Conservation (phyloP, 2,329 filamentous ascomycete genomes). For the Zasmidium citrigriseum region DNA sequence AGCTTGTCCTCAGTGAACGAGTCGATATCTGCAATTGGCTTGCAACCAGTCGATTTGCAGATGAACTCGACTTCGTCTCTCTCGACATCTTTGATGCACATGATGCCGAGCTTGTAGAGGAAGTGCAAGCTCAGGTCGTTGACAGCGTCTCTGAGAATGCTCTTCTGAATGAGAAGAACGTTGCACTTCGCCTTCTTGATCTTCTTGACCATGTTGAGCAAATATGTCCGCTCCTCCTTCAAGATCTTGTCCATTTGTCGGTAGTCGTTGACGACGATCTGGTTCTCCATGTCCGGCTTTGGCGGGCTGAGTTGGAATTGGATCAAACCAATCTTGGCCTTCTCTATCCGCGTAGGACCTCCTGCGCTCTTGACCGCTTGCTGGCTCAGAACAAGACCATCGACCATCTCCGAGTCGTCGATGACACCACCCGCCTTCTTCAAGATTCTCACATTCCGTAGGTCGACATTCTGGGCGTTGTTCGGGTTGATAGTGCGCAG, state of each 20-base stretch:
- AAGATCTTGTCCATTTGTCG: slow-evolving; percentile 99
- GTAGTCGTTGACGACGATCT: slow-evolving; percentile 98
- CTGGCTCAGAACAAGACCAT: slow-evolving; percentile 90
- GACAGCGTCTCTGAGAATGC: slow-evolving; percentile 93
- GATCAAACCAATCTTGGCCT: slow-evolving; percentile 93
- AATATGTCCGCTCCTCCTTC: slow-evolving; percentile 97
- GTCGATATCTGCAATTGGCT: slow-evolving; percentile 97
- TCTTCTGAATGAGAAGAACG: slow-evolving; percentile 96
- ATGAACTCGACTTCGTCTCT: slow-evolving; percentile 98
- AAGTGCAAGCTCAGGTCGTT: slow-evolving; percentile 98
- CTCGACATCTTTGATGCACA: slow-evolving; percentile 96
- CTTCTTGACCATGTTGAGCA: slow-evolving; percentile 99
- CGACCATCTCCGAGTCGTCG: slow-evolving; percentile 96
- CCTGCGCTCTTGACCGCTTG: slow-evolving; percentile 90
- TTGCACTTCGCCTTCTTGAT: slow-evolving; percentile 99
- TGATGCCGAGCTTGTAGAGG: slow-evolving; percentile 92
- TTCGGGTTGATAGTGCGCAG: slow-evolving; percentile 94
- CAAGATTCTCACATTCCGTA: slow-evolving; percentile 93
- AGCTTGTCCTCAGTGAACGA: slow-evolving; percentile 99
- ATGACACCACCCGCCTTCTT: slow-evolving; percentile 99
- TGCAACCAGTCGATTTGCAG: slow-evolving; percentile 98
- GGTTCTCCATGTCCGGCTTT: slow-evolving; percentile 99
- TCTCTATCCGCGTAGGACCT: slow-evolving; percentile 90
- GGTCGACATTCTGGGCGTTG: slow-evolving; percentile 92
- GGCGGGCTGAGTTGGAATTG: slow-evolving; percentile 98